Base-by-base conservation (phyloP, 306 rosid genomes). In the Begonia loranthoides region DNA sequence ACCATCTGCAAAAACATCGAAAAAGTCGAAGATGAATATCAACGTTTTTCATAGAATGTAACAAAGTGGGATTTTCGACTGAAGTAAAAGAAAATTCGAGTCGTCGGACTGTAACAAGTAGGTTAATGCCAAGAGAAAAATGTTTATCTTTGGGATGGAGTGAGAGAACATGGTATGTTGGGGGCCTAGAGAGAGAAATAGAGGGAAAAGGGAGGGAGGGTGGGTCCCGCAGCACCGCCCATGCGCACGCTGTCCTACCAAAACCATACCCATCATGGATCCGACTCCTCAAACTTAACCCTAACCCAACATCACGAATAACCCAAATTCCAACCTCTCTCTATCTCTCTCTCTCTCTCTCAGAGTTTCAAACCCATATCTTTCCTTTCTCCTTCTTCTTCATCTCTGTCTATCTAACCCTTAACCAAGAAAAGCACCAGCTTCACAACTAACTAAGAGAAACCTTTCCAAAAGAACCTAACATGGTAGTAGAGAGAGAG, bases 211-310 rank as follows among this genome's bases (percentile, higher is more conserved):
- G 45, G 24, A 50, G 52, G 54, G 46, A 17, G 46, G 56, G 49
- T 60, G 67, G 96, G 84, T 16, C 66, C 94, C 86, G 75, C 77
- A 19, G 12, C 68, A 84, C 95, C 87, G 82, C 89, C 93, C 84
- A 79, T 61, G 79, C 74, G 84, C 93, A 84, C 75, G 73, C 82
- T 69, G 83, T 70, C 74, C 66, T 66, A 69, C 78, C 84, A 49
- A 55, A 54, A 55, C 76, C 68, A 73, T 63, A 78, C 71, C 79
- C 75, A 68, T 76, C 61, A 12, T 28, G 9, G 36, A 28, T 28
- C 36, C 36, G 36, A 28, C 36, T 17, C 47, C 41, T 22, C 47
- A 51, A 79, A 77, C 93, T 85, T 77, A 82, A 82, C 78, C 93
- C 95, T 82, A 87, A 75, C 75, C 71, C 43, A 41, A 59, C 44